These are phyloP conservation scores for Ogataea salicorniae DNA, from an alignment of 805 yeast species.

Conservation along the genomic window DNA sequence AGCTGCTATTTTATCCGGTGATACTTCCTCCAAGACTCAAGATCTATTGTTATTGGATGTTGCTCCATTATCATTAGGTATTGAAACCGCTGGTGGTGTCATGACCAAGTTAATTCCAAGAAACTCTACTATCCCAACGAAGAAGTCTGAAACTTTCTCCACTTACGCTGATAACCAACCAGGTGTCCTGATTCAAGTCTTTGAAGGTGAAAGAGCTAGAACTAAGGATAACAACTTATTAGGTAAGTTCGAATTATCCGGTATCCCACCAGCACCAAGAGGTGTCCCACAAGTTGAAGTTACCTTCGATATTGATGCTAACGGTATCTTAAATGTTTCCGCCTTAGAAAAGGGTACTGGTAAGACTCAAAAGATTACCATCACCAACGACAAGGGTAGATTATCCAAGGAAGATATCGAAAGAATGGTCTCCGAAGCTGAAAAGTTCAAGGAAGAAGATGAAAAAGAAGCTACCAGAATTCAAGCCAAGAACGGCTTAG, in stretches of 20 bases:
- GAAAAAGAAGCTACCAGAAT: slow-evolving; percentile 92
- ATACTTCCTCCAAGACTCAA: slow-evolving; percentile 89
- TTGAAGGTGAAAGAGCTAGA: slow-evolving; percentile 99
- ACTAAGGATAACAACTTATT: slow-evolving; percentile 96
- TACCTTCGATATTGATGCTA: slow-evolving; percentile 94
- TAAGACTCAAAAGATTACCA: slow-evolving; percentile 93
- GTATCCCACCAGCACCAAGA: slow-evolving; percentile 94
- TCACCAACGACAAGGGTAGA: slow-evolving; percentile 98
- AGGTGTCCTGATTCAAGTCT: slow-evolving; percentile 93
- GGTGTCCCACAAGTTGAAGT: slow-evolving; percentile 95
- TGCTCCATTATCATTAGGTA: slow-evolving; percentile 87
- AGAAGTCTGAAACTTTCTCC: slow-evolving; percentile 93
- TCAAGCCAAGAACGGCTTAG: slow-evolving; percentile 90
- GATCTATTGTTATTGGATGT: slow-evolving; percentile 91
- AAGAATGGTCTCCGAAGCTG: slow-evolving; percentile 97
- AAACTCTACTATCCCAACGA: slow-evolving; percentile 95
- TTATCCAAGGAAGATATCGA: slow-evolving; percentile 96
- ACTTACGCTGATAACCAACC: slow-evolving; percentile 97
- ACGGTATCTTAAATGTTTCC: slow-evolving; percentile 82
- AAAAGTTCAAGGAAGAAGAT: slow-evolving; percentile 94
- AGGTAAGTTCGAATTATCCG: slow-evolving; percentile 93
- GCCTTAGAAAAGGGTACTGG: slow-evolving; percentile 99
- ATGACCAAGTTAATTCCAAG: slow-evolving; percentile 88
- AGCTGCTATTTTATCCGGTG: slow-evolving; percentile 96
- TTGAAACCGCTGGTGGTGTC: slow-evolving; percentile 97